Evolutionary conservation across 2,329 filamentous ascomycete genomes (phyloP).

Genomic region (Cercospora janseana): DNA sequence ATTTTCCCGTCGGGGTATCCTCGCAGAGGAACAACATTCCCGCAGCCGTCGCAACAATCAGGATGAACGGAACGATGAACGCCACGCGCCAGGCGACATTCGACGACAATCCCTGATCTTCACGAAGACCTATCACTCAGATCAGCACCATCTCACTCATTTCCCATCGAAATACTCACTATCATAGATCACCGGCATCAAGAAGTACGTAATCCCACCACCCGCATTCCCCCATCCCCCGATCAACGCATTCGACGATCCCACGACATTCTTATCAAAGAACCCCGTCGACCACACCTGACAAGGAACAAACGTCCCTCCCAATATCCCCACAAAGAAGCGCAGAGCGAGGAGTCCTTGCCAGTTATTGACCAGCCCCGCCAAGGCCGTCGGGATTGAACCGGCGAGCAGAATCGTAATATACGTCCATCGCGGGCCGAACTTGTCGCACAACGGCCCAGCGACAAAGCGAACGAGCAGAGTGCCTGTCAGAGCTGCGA

Average conservation of each 20-base stretch:
- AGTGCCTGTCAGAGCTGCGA: slow-evolving; percentile 72
- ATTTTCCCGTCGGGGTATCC: slow-evolving; percentile 76
- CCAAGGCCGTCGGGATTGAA: slow-evolving; percentile 77
- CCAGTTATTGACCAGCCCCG: slow-evolving; percentile 68
- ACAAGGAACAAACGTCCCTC: slow-evolving; percentile 76
- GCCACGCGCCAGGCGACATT: slow-evolving; percentile 78
- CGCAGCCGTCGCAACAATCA: slow-evolving; percentile 66
- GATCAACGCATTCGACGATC: slow-evolving; percentile 79
- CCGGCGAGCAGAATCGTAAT: slow-evolving; percentile 69
- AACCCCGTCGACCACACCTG: slow-evolving; percentile 91
- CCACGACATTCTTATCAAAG: slow-evolving; percentile 88
- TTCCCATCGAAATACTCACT: slow-evolving; percentile 38
- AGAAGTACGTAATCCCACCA: slow-evolving; percentile 86
- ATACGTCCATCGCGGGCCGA: slow-evolving; percentile 77
- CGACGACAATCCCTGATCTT: slow-evolving; percentile 56
- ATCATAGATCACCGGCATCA: slow-evolving; percentile 87
- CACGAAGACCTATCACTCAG: slow-evolving; percentile 52
- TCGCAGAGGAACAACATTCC: slow-evolving; percentile 70
- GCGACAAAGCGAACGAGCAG: slow-evolving; percentile 75
- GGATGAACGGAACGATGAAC: slow-evolving; percentile 78
- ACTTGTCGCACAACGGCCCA: slow-evolving; percentile 77
- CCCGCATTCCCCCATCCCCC: slow-evolving; percentile 84
- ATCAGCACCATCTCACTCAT: background rate
- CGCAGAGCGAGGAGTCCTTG: slow-evolving; percentile 65
- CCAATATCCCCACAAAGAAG: slow-evolving; percentile 78